Base-by-base conservation (phyloP, 1,139 yeast genomes). In the Candida buenavistaensis region DNA sequence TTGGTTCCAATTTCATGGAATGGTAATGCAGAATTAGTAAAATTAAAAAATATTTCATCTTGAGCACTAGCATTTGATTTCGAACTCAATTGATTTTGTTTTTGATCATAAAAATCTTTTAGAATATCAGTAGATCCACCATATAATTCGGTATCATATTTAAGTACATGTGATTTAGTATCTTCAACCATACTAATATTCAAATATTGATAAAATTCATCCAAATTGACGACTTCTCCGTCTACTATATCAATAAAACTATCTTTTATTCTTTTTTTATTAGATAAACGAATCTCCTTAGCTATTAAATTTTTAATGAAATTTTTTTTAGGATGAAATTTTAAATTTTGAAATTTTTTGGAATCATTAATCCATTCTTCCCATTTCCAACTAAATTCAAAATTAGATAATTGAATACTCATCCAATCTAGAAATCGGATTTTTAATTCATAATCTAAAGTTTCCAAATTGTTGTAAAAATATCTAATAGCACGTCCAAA, bases 321-420 rank as follows among this genome's bases (percentile, higher is more conserved):
- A 33, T 75, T 78, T 44, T 77, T 72, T 48, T 79, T 81, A 11
- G 97, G 97, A 54, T 87, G 92, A 49, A 75, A 76, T 24, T 59
- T 56, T 35, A 70, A 46, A 8, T 44, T 37, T 9, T 48, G 41
- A 35, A 50, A 63, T 32, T 55, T 55, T 20, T 59, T 54, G 0
- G 82, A 72, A 50, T 80, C 85, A 2, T 59, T 60, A 28, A 75
- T 79, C 98, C 98, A 94, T 58, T 90, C 98, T 46, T 79, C 82
- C 99, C 99, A 92, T 55, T 89, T 89, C 99, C 99, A 94, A 29
- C 92, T 86, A 60, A 88, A 94, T 42, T 86, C 90, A 59, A 92
- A 94, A 57, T 92, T 92, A 48, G 95, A 84, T 54, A 94, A 76
- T 61, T 94, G 98, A 39, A 87, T 83, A 3, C 95, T 75, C 72